Base-by-base conservation (phyloP, 768 basidiomycete species). In the Mycena pura region DNA sequence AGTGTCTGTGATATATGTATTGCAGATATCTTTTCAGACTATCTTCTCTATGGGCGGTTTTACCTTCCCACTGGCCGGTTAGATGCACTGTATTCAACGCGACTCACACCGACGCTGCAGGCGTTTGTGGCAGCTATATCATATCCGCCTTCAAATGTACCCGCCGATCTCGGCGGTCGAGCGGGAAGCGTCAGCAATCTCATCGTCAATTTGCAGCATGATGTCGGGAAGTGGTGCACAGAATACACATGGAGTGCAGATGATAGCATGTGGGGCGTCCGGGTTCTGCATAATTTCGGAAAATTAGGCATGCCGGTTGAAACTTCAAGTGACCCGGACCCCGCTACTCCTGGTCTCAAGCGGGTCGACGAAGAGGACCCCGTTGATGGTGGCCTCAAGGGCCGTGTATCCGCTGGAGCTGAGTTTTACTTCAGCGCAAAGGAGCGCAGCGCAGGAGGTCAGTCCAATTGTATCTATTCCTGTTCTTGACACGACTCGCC, bases 301-400 rank as follows among this genome's bases (percentile, higher is more conserved):
- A 85, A 84, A 73, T 77, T 89, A 4, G 86, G 82, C 15, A 67
- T 74, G 13, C 68, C 68, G 6, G 78, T 77, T 24, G 70, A 76
- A 27, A 38, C 62, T 0, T 70, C 68, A 63, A 79, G 74, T 64
- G 79, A 78, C 25, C 71, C 72, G 22, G 73, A 73, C n/a, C 31
- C 47, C 60, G 38, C n/a, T n/a, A 65, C 53, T 27, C 64, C 67
- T n/a, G 78, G 80, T 41, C 74, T 84, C 32, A 94, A 92, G 74
- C 84, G 95, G n/a, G 87, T 97, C 5, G 96, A 98, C 55, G 95
- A 96, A 71, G 95, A 96, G 76, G 96, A 97, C 45, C 90, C 91
- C 25, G 89, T 95, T 64, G 93, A 94, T 57, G 93, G 93, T 28
- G 96, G 96, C 0, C 79, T 98, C 28, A 92, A 88, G 70, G 96